phyloP scores from a whole-genome alignment of 257 asterid species.

The Gardenia jasminoides region DNA sequence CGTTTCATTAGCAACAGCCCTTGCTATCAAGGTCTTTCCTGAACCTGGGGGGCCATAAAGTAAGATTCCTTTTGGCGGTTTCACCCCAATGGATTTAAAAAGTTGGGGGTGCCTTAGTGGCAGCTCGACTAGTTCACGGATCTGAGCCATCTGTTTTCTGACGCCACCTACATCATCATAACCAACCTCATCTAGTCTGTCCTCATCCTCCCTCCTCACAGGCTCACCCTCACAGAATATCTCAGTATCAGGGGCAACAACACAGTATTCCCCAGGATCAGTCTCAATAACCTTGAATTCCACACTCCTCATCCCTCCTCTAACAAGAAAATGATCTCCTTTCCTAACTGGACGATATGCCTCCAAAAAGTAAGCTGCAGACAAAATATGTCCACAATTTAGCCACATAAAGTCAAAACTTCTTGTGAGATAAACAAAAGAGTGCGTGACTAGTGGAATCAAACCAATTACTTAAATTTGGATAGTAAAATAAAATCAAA shows the following conservation, averaged over 20 bases:
- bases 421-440: not conserved
- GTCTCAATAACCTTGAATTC: conserved; percentile 64
- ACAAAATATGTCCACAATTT: not conserved
- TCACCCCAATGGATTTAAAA: conserved; percentile 69
- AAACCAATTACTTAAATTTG: not conserved
- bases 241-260: conserved; percentile 73
- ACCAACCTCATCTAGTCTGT: conserved; percentile 64
- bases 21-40: conserved; percentile 57
- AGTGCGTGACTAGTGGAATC: not conserved
- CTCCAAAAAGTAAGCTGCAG: conserved; percentile 64
- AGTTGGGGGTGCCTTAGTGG: conserved; percentile 75
- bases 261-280: conserved; percentile 71
- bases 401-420: not conserved
- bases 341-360: conserved; percentile 67
- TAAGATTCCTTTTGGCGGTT: conserved; percentile 69
- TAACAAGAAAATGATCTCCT: conserved; percentile 62
- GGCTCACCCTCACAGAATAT: conserved; percentile 73
- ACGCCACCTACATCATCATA: conserved; percentile 80
- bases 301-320: conserved; percentile 77
- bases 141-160: conserved; percentile 74
- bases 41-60: conserved; percentile 63
- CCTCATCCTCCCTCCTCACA: conserved; percentile 63
- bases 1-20: conserved; percentile 64
- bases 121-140: conserved; percentile 67
- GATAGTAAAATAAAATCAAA: not conserved